Base-by-base conservation (phyloP, 1,284 basidiomycete species). In the Cutaneotrichosporon sp. region DNA sequence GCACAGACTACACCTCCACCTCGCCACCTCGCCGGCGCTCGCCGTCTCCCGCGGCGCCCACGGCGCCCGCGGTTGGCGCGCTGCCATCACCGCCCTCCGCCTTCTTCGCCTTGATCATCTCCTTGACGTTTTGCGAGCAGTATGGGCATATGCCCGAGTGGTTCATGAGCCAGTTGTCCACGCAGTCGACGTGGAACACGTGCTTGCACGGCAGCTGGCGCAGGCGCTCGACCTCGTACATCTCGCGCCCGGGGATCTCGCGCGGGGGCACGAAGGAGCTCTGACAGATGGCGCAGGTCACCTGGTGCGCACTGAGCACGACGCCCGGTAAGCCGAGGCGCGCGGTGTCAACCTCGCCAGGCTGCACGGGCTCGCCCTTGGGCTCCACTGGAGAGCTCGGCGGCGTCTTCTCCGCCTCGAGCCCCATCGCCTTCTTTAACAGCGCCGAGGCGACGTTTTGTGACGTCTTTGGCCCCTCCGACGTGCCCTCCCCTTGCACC, bases 281-380 rank as follows among this genome's bases (percentile, higher is more conserved):
- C 47, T 75, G 74, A 59, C 75, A 77, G 42, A 77, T 72, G 6
- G 65, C 72, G 56, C 75, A 77, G 2, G 65, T 71, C 0, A 70
- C 54, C 36, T 67, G 63, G 24, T 73, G 46, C 4, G 60, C 45
- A 1, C 60, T 31, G 6, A 77, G 65, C n/a, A 60, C 56, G 0
- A 71, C 57, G 0, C 67, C 59, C 0, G 69, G 69, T 46, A 68
- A 52, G 9, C 69, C 59, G 11, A 75, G 60, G 4, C 63, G 66
- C 29, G 58, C 49, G 1, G 24, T 4, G 45, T 67, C 63, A 3
- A 58, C 55, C 38, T 63, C 59, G 25, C 38, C 47, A 0, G 53
- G 46, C 18, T 25, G 13, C 13, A 66, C 61, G 0, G 58, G 52
- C 9, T 54, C 47, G 33, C 64, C 64, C 0, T 50, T 46, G 25